Base-by-base conservation (phyloP, 768 basidiomycete genomes). In the Mycena haematopus region DNA sequence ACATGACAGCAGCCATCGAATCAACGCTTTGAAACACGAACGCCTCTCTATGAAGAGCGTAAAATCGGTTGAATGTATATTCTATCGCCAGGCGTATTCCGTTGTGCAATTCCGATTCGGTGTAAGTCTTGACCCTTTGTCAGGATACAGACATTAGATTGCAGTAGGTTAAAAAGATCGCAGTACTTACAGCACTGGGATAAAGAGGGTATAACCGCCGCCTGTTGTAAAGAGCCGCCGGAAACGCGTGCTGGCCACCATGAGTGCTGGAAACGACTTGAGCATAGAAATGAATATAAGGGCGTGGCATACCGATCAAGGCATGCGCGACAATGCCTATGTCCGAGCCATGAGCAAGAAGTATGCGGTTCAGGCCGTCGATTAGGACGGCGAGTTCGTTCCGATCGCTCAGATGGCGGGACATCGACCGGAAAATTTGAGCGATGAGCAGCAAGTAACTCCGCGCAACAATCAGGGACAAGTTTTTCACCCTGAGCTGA, bases 211-310 rank as follows among this genome's bases (percentile, higher is more conserved):
- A 71, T 91, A 93, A 25, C 87, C 90, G 31, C 85, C 85, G 17
- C 87, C 86, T 2, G 88, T 85, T 8, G 84, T 84, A 72, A 93
- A 91, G 21, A 93, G 73, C n/a, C 91, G 84, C 31, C 85, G 81
- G 69, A 92, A 93, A 19, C 91, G 85, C 9, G 90, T 90, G 53
- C 86, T 88, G 0, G 91, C 91, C 17, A 86, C 83, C 87, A 91
- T 88, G 31, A 89, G 79, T 7, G 86, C 90, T 90, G 60, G 17
- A 53, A 21, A 62, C 25, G 27, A 24, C 2, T 44, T 58, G 54
- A 61, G 46, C 56, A 27, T 27, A 49, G 38, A 42, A 27, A 51
- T 52, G 33, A 13, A 17, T 15, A 42, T 10, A 11, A 40, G 14
- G 21, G 42, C 61, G 24, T 35, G 35, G 66, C 85, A 69, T 67